These are phyloP conservation scores for Chaetothyriales sp. DNA, from an alignment of 2,329 filamentous ascomycete genomes.

Conservation along the genomic window DNA sequence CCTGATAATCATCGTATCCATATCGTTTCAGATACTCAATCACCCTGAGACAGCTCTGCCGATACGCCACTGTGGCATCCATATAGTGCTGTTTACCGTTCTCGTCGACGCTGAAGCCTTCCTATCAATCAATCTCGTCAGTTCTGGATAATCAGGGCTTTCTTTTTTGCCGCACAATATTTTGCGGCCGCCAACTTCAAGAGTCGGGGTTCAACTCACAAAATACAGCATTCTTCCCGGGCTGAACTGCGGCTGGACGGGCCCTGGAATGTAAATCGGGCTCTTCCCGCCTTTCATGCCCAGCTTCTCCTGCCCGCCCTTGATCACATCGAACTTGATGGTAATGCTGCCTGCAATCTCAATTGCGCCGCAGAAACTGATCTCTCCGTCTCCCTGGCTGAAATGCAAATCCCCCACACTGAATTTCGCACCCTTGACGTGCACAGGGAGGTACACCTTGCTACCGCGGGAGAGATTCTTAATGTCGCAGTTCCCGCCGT, in stretches of 20 bases:
- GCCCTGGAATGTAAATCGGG: conserved; percentile 74
- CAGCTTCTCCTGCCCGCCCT: conserved; percentile 59
- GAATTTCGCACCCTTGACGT: conserved; percentile 75
- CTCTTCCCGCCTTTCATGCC: conserved; percentile 50
- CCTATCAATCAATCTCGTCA: background rate
- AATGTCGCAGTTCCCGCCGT: conserved; percentile 85
- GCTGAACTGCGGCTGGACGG: conserved; percentile 77
- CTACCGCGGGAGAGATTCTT: conserved; percentile 69
- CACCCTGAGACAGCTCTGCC: conserved; percentile 62
- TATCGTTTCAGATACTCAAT: conserved; percentile 70
- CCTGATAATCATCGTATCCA: conserved; percentile 60
- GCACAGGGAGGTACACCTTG: conserved; percentile 77
- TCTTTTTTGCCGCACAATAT: too few species aligned
- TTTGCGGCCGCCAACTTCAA: background rate
- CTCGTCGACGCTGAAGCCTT: conserved; percentile 76
- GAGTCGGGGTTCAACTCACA: conserved; percentile 31
- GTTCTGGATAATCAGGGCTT: too few species aligned
- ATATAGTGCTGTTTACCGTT: conserved; percentile 79
- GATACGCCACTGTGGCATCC: conserved; percentile 74
- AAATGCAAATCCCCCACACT: conserved; percentile 82
- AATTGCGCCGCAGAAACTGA: conserved; percentile 78
- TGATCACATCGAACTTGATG: conserved; percentile 78
- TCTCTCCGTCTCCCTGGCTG: conserved; percentile 78
- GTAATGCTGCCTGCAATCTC: conserved; percentile 91
- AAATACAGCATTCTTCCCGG: conserved; percentile 72